Conservation (phyloP, 306 rosid species). For the Fragaria ananassa region DNA sequence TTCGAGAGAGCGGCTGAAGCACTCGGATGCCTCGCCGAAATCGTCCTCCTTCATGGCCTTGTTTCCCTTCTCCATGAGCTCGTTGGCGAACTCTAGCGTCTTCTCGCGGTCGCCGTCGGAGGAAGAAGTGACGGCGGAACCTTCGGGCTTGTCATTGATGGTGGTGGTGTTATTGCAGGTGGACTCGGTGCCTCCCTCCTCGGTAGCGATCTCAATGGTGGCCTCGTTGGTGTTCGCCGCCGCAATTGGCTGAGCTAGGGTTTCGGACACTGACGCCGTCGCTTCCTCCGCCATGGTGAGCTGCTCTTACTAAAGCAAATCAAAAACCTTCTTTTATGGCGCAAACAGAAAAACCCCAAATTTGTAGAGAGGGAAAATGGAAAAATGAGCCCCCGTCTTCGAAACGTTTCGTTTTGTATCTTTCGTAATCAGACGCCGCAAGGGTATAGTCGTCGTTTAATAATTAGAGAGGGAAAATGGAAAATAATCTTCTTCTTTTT, state of each 20-base stretch:
- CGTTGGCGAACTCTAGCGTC: constrained; percentile 52
- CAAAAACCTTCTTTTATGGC: constrained; percentile 30
- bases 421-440: neutral
- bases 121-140: constrained; percentile 31
- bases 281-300: constrained; percentile 59
- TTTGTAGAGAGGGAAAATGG: constrained; percentile 10
- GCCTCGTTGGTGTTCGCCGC: constrained; percentile 39
- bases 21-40: constrained; percentile 71
- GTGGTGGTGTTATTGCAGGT: constrained; percentile 32
- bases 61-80: constrained; percentile 66
- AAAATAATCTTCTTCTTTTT: neutral
- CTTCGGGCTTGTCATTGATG: constrained; percentile 20
- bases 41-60: constrained; percentile 65
- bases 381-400: neutral
- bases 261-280: constrained; percentile 40
- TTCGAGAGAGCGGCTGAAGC: constrained; percentile 90
- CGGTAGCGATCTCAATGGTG: constrained; percentile 25
- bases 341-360: constrained; percentile 27
- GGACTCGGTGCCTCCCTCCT: constrained; percentile 42
- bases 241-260: constrained; percentile 28
- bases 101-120: constrained; percentile 43
- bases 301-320: neutral
- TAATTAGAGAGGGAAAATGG: neutral
- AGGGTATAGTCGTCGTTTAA: neutral
- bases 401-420: neutral